These are phyloP conservation scores for Parsonsia alboflavescens DNA, from an alignment of 257 asterid species.

Conservation along the genomic window DNA sequence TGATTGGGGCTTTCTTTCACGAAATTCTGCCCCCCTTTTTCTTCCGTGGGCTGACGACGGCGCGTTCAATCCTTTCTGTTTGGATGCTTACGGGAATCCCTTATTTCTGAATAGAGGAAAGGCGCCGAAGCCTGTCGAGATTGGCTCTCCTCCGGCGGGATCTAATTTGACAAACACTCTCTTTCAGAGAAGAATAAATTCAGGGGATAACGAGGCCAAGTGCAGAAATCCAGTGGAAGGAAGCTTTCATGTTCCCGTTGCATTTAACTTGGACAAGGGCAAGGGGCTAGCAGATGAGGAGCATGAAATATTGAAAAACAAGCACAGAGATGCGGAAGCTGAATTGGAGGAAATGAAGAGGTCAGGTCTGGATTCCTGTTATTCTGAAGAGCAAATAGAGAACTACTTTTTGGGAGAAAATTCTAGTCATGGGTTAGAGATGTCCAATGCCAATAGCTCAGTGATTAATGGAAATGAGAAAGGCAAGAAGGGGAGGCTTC, in stretches of 20 bases:
- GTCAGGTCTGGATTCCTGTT: neutral
- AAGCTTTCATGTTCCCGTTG: slow-evolving; percentile 2
- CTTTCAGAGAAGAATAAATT: slow-evolving; percentile 10
- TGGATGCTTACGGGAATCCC: slow-evolving; percentile 15
- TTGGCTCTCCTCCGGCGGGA: neutral
- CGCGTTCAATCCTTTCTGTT: slow-evolving; percentile 3
- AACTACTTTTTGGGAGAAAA: slow-evolving; percentile 10
- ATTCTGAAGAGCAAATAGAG: slow-evolving; percentile 8
- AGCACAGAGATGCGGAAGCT: neutral
- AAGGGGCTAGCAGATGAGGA: slow-evolving; percentile 9
- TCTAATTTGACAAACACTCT: neutral
- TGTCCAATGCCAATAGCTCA: slow-evolving; percentile 15
- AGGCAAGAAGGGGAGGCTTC: slow-evolving; percentile 46
- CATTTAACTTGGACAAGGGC: slow-evolving; percentile 8
- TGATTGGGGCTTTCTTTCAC: slow-evolving; percentile 9
- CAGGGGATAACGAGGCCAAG: neutral
- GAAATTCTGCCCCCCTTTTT: slow-evolving; percentile 4
- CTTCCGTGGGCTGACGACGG: slow-evolving; percentile 5
- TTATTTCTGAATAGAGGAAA: neutral
- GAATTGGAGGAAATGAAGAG: slow-evolving; percentile 1
- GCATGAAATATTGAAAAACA: neutral
- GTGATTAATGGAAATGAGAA: slow-evolving; percentile 11
- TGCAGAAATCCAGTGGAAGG: neutral
- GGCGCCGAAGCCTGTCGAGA: slow-evolving; percentile 4
- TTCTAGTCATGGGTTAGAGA: slow-evolving; percentile 13